phyloP scores from a whole-genome alignment of 2,329 filamentous ascomycete species.

The Biscogniauxia marginata region DNA sequence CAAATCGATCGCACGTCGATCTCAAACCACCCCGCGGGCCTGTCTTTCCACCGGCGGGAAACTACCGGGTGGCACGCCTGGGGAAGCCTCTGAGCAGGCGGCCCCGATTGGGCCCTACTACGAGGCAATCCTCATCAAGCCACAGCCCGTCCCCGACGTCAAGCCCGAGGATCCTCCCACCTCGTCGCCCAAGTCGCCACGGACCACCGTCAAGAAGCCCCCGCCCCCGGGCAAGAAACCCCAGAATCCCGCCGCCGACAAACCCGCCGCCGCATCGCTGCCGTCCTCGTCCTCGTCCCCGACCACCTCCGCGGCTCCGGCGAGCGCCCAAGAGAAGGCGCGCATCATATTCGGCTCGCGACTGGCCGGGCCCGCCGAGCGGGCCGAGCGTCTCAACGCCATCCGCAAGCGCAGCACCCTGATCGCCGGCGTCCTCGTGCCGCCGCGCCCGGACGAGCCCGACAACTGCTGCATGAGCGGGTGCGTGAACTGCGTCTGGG shows the following conservation, averaged over 20 bases:
- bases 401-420: conserved; percentile 58
- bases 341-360: conserved; percentile 80
- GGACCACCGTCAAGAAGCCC: conserved; percentile 23
- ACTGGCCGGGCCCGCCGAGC: conserved; percentile 70
- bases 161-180: conserved; percentile 46
- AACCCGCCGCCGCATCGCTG: background rate
- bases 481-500: conserved; percentile 97
- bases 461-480: conserved; percentile 99
- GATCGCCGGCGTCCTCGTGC: conserved; percentile 78
- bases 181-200: conserved; percentile 35
- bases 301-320: conserved; percentile 35
- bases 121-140: conserved; percentile 51
- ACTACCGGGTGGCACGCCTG: conserved; percentile 28
- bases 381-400: conserved; percentile 58
- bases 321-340: conserved; percentile 52
- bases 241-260: conserved; percentile 15
- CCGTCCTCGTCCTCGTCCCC: conserved; percentile 5
- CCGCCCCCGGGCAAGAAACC: conserved; percentile 22
- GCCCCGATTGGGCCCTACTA: conserved; percentile 59
- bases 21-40: conserved; percentile 15
- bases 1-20: conserved; percentile 14
- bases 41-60: conserved; percentile 23
- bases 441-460: conserved; percentile 81
- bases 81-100: conserved; percentile 38
- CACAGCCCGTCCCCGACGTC: conserved; percentile 38